Evolutionary conservation across 768 basidiomycete species (phyloP), one percentile per base, ranked within the genome.

Genomic region (Sporobolomyces roseus): DNA sequence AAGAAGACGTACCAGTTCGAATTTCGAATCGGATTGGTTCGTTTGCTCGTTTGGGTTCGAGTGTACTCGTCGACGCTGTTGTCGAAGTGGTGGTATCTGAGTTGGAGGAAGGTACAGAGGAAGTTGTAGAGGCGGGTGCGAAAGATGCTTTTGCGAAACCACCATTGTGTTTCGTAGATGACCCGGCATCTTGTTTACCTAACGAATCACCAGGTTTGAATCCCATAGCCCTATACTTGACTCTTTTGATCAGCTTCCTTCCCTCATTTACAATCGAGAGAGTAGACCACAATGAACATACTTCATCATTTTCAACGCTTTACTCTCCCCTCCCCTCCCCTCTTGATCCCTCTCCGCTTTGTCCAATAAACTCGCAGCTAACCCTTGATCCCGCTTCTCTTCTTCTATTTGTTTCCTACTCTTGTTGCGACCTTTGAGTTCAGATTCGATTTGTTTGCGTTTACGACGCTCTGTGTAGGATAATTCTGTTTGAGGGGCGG

Each of bases 171-270:
- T 14, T 41, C 38, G 35, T 41, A 14, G 4, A 19, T 41, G 38
- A 23, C n/a, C n/a, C n/a, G n/a, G n/a, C n/a, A 23, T 14, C 43
- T 45, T 32, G 29, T 17, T 25, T 65, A 25, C 75, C 75, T 30
- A 75, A 58, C 45, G 73, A 73, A 16, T 75, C 71, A 23, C 75
- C 75, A 16, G 75, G 75, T 35, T 60, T 72, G 66, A 74, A 75
- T 5, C 75, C 75, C 75, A 75, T 75, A 43, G 61, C 63, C 23
- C 70, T 71, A 59, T n/a, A 25, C 9, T 41, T 1, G 13, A 29
- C 6, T 2, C 8, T 0, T 1, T 12, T 23, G 17, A 19, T 41
- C 13, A 36, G 29, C 19, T 16, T 12, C 21, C 49, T 50, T 9
- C n/a, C 49, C 8, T 23, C 23, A 21, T 7, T 50, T 17, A 48